Conservation (phyloP, 1,284 basidiomycete species). For the Leccinum pachyderme region DNA sequence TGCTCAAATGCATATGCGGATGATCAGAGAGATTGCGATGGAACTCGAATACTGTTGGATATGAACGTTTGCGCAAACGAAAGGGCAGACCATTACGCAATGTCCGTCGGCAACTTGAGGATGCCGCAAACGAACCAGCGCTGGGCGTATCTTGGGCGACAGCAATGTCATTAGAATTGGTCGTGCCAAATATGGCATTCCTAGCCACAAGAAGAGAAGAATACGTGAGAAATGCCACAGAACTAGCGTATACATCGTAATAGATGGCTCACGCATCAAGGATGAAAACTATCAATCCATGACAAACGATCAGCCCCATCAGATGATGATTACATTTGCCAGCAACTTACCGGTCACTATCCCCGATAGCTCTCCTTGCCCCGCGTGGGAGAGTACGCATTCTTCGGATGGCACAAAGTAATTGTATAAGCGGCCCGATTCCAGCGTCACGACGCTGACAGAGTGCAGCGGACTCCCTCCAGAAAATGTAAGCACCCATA, state of each 20-base stretch:
- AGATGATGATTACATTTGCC: background rate
- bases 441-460: conserved; percentile 4
- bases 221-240: conserved; percentile 4
- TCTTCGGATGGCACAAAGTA: background rate
- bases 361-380: background rate
- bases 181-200: conserved; percentile 8
- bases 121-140: background rate
- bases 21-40: conserved; percentile 1
- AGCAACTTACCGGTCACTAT: conserved; percentile 15
- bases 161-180: conserved; percentile 1
- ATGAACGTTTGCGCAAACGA: background rate
- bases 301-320: background rate
- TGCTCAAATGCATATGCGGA: conserved; percentile 7
- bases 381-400: background rate
- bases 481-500: conserved; percentile 14
- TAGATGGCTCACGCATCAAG: conserved; percentile 20
- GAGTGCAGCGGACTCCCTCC: conserved; percentile 9
- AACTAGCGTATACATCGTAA: background rate
- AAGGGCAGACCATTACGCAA: background rate
- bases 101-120: conserved; percentile 15
- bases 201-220: conserved; percentile 11
- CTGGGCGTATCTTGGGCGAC: conserved; percentile 2
- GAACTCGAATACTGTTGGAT: background rate
- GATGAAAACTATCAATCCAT: conserved; percentile 11
- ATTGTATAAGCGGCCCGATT: conserved; percentile 1